These are phyloP conservation scores for Drosera capensis DNA, from an alignment of 148 eudicot genomes.

Conservation along the genomic window DNA sequence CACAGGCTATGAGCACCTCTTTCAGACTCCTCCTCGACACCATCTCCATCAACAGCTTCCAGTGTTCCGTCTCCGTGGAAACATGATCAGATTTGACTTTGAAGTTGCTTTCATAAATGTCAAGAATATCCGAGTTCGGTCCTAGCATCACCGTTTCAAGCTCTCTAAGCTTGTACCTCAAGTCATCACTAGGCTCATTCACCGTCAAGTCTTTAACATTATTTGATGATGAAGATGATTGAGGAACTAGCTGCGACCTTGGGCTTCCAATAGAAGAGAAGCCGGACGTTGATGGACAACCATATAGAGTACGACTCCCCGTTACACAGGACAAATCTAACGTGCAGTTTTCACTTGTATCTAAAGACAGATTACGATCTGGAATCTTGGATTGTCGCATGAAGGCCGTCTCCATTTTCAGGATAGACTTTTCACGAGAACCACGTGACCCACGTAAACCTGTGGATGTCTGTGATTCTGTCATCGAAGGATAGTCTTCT, in stretches of 20 bases:
- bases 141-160: slow-evolving; percentile 36
- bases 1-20: slow-evolving; percentile 31
- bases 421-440: no score
- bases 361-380: not conserved
- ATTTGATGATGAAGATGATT: no score
- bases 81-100: slow-evolving; percentile 2
- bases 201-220: not conserved
- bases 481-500: no score
- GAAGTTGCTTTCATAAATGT: slow-evolving; percentile 1
- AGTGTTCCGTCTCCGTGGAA: slow-evolving; percentile 6
- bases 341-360: not conserved
- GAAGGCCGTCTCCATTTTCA: no score
- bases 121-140: slow-evolving; percentile 14
- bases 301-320: not conserved
- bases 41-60: slow-evolving; percentile 19
- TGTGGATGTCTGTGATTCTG: no score
- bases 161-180: no score
- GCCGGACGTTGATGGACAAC: not conserved
- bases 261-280: not conserved
- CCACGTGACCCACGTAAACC: no score
- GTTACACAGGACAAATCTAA: not conserved
- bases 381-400: not conserved
- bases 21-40: slow-evolving; percentile 23
- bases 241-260: no score
- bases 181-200: not conserved